Evolutionary conservation across 768 basidiomycete species (phyloP).

Genomic region (Paxillus involutus): DNA sequence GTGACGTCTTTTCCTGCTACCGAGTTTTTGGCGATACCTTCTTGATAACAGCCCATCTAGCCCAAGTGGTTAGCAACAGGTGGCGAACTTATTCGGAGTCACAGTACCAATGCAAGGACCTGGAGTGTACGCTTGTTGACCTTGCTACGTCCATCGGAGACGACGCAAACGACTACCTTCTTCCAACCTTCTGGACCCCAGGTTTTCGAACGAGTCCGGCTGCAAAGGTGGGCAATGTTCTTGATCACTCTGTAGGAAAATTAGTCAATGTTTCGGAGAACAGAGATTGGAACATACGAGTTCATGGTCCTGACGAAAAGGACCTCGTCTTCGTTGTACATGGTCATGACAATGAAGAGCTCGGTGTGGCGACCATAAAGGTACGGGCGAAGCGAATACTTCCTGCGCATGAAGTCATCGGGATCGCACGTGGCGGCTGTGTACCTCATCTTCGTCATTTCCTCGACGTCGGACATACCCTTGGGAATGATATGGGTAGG

Average conservation of each 20-base stretch:
- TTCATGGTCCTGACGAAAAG: slow-evolving; percentile 84
- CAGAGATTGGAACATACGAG: slow-evolving; percentile 47
- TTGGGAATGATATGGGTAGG: slow-evolving; percentile 78
- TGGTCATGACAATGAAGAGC: slow-evolving; percentile 94
- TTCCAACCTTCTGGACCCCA: slow-evolving; percentile 92
- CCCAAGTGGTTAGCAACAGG: slow-evolving; percentile 1
- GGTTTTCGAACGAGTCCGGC: slow-evolving; percentile 65
- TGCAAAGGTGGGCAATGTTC: slow-evolving; percentile 79
- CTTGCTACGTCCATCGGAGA: slow-evolving; percentile 83
- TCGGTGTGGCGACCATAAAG: slow-evolving; percentile 82
- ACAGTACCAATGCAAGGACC: slow-evolving; percentile 73
- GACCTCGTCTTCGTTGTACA: slow-evolving; percentile 92
- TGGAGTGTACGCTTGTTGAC: slow-evolving; percentile 90
- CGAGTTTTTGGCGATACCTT: slow-evolving; percentile 87
- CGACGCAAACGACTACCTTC: slow-evolving; percentile 86
- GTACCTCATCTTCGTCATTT: slow-evolving; percentile 83
- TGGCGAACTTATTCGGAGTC: slow-evolving; percentile 5
- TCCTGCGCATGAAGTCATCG: slow-evolving; percentile 77
- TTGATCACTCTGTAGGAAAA: slow-evolving; percentile 66
- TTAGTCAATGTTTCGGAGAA: slow-evolving; percentile 5
- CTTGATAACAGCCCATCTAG: slow-evolving; percentile 85
- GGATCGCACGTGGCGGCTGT: slow-evolving; percentile 90
- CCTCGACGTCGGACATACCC: slow-evolving; percentile 59
- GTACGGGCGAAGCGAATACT: slow-evolving; percentile 79
- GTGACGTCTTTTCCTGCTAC: slow-evolving; percentile 89